Percentiles rank a stretch among this genome's conserved stretches.
Evolutionary conservation across 495 filamentous ascomycete genomes (phyloP).

Genomic region (Xylaria castorea): DNA sequence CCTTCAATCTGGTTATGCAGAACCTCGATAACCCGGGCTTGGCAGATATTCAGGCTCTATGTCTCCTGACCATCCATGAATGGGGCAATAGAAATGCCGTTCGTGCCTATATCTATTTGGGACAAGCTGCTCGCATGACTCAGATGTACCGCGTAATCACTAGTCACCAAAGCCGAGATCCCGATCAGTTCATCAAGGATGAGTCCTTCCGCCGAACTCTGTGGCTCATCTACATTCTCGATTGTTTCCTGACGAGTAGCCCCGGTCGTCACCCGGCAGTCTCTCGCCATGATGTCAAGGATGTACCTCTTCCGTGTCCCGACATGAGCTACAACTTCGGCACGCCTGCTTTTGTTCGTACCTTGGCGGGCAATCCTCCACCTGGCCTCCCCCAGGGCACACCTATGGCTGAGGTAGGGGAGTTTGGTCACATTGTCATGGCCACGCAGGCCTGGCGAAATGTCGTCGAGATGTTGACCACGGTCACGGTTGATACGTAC

Average conservation of each 20-base stretch:
- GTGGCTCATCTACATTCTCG: slow-evolving; percentile 60
- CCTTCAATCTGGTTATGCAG: slow-evolving; percentile 53
- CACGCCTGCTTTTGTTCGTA: slow-evolving; percentile 55
- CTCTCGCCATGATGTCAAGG: slow-evolving; percentile 52
- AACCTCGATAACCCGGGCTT: slow-evolving; percentile 55
- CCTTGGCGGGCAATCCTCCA: slow-evolving; percentile 48
- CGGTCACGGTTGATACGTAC: slow-evolving; percentile 51
- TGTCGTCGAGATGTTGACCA: slow-evolving; percentile 59
- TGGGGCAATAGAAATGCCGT: slow-evolving; percentile 60
- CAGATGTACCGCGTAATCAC: slow-evolving; percentile 60
- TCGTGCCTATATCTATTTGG: slow-evolving; percentile 59
- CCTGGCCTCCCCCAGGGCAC: slow-evolving; percentile 42
- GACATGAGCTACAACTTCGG: slow-evolving; percentile 60
- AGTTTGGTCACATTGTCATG: slow-evolving; percentile 59
- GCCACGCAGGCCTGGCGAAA: slow-evolving; percentile 60
- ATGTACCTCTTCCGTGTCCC: slow-evolving; percentile 54
- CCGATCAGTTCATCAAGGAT: slow-evolving; percentile 58
- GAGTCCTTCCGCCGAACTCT: slow-evolving; percentile 59
- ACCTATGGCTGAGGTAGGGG: slow-evolving; percentile 51
- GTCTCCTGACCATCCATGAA: slow-evolving; percentile 58
- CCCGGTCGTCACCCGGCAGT: slow-evolving; percentile 58
- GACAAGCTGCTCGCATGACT: slow-evolving; percentile 58
- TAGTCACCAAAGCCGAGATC: slow-evolving; percentile 50
- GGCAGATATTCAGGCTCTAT: slow-evolving; percentile 59
- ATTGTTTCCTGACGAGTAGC: slow-evolving; percentile 61